These are phyloP conservation scores for Elsinoe ampelina DNA, from an alignment of 2,329 filamentous ascomycete species.

Conservation along the genomic window DNA sequence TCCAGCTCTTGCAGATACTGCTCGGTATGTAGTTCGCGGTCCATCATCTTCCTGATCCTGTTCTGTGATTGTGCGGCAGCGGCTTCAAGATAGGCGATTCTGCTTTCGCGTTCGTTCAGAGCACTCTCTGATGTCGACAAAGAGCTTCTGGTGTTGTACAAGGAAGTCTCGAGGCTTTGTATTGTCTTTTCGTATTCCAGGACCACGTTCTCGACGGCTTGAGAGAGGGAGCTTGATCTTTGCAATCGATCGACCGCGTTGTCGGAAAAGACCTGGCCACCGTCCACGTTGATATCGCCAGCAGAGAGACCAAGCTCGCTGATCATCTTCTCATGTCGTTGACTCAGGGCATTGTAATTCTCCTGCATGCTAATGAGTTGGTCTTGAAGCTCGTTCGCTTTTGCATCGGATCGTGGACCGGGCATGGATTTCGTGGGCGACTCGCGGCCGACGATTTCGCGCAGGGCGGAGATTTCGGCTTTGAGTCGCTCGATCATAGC, in stretches of 20 bases:
- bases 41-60: conserved; percentile 83
- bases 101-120: conserved; percentile 85
- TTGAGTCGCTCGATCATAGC: conserved; percentile 87
- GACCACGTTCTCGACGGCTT: conserved; percentile 91
- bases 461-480: conserved; percentile 84
- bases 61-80: conserved; percentile 83
- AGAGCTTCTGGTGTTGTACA: conserved; percentile 77
- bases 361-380: conserved; percentile 88
- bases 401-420: conserved; percentile 27
- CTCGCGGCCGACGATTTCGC: conserved; percentile 44
- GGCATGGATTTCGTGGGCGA: conserved; percentile 20
- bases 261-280: conserved; percentile 46
- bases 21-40: conserved; percentile 85
- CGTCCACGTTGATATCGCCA: conserved; percentile 50
- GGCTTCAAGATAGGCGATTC: conserved; percentile 85
- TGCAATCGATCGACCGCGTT: conserved; percentile 80
- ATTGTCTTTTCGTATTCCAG: conserved; percentile 99
- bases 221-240: conserved; percentile 89
- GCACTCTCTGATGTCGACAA: conserved; percentile 77
- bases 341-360: conserved; percentile 83
- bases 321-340: conserved; percentile 91
- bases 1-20: conserved; percentile 89
- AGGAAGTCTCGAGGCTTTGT: conserved; percentile 79
- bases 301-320: conserved; percentile 83
- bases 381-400: conserved; percentile 84